Percentiles rank a stretch among this genome's conserved stretches.
phyloP scores from a whole-genome alignment of 768 basidiomycete genomes.

The Hericium alpestre region DNA sequence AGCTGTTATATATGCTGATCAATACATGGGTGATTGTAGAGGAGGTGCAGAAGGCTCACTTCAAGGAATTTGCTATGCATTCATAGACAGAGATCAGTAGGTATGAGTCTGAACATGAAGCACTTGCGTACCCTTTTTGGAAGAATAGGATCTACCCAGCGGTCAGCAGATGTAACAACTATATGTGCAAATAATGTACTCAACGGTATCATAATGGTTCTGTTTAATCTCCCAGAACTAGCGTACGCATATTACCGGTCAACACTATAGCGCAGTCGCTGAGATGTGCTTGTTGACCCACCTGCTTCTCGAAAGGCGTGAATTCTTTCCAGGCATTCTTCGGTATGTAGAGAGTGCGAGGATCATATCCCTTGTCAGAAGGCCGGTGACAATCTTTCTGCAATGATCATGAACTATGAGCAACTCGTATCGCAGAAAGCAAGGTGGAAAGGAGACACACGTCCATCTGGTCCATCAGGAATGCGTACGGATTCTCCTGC shows the following conservation, averaged over 20 bases:
- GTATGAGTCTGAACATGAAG: neutral
- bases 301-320: conserved; percentile 93
- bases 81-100: conserved; percentile 17
- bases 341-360: conserved; percentile 78
- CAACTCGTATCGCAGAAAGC: neutral
- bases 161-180: conserved; percentile 15
- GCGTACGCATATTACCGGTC: neutral
- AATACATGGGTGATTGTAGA: neutral
- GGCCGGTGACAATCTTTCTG: conserved; percentile 76
- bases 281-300: conserved; percentile 1
- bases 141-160: conserved; percentile 72
- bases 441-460: conserved; percentile 28
- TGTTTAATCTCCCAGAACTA: conserved; percentile 77
- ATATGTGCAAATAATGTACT: conserved; percentile 8
- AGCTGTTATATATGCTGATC: conserved; percentile 26
- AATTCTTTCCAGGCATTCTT: conserved; percentile 67
- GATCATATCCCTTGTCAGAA: conserved; percentile 82
- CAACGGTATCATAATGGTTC: conserved; percentile 89
- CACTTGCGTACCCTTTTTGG: conserved; percentile 73
- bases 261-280: neutral
- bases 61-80: conserved; percentile 67
- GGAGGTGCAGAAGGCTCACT: conserved; percentile 25
- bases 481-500: conserved; percentile 65
- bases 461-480: conserved; percentile 64
- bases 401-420: neutral